Evolutionary conservation across 495 filamentous ascomycete species (phyloP).

Genomic region (Podospora comata): DNA sequence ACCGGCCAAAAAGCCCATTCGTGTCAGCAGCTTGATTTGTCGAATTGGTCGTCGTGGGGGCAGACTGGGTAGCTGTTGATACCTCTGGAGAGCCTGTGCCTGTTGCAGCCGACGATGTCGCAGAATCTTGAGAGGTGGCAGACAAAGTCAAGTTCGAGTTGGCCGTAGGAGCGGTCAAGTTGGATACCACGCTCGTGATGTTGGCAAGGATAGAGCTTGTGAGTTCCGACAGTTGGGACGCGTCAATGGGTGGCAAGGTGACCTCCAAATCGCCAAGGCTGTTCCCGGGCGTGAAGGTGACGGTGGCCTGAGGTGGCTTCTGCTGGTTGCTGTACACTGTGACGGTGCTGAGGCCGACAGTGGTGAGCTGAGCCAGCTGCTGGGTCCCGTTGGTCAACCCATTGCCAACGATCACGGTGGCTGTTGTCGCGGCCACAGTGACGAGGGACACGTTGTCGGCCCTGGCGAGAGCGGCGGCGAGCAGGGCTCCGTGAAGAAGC

Average conservation of each 20-base stretch:
- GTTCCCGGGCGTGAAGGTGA: slow-evolving; percentile 10
- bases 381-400: neutral
- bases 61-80: neutral
- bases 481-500: slow-evolving; percentile 1
- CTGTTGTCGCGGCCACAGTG: neutral
- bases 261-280: neutral
- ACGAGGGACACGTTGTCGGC: neutral
- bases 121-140: neutral
- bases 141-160: slow-evolving; percentile 9
- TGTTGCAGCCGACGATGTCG: neutral
- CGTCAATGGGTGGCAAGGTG: neutral
- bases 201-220: slow-evolving; percentile 1
- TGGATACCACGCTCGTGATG: neutral
- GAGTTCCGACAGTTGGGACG: neutral
- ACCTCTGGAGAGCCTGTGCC: neutral
- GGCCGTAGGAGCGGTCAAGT: neutral
- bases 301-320: slow-evolving; percentile 2
- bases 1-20: neutral
- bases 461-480: slow-evolving; percentile 1
- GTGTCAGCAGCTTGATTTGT: slow-evolving; percentile 15
- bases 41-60: slow-evolving; percentile 3
- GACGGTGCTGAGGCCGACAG: slow-evolving; percentile 14
- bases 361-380: slow-evolving; percentile 7
- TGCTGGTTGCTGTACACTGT: slow-evolving; percentile 14
- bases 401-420: neutral